Evolutionary conservation across 805 yeast species (phyloP), one percentile per base, ranked within the genome.

Genomic region (Saccharomycopsis schoenii): DNA sequence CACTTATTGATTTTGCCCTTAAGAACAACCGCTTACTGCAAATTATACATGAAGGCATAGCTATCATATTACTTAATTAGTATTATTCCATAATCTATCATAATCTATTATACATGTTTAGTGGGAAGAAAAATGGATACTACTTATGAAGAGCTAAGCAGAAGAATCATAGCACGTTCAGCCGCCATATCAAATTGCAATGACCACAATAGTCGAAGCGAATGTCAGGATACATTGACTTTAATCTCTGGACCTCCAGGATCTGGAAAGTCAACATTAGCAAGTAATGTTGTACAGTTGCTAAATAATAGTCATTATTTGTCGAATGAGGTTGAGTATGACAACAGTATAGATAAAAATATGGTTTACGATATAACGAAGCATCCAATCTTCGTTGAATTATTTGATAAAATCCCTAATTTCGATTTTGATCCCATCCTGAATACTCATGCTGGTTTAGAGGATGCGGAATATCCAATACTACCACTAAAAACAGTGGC

Each of bases 191-290:
- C 74, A 1, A 56, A 65, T 12, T 64, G 74, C 17, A 68, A 72
- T 4, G 61, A 59, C 12, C 56, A 66, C 15, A 29, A 29, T 6
- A 6, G 34, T 29, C 6, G 3, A 29, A 6, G 34, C 34, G 34
- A 29, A 29, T 29, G 34, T 29, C 34, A 6, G 34, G 63, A 0
- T 69, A 70, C 47, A 1, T 62, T 86, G 17, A 74, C 90, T 10
- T 73, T 86, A 0, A 67, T 90, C 12, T 83, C 85, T 1, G 97
- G 96, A 0, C 78, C 84, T 0, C 96, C 97, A 1, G 97, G 97
- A 5, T 83, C 92, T 0, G 97, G 97, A 0, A 89, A 89, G 70
- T 80, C 92, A 2, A 87, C 96, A 0, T 68, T 84, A 41, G 84
- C 92, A 1, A 68, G 68, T 43, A 60, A 70, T 4, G 72, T 89